These are phyloP conservation scores for Ustilago shanxiensis DNA, from an alignment of 1,284 basidiomycete genomes.

Conservation along the genomic window DNA sequence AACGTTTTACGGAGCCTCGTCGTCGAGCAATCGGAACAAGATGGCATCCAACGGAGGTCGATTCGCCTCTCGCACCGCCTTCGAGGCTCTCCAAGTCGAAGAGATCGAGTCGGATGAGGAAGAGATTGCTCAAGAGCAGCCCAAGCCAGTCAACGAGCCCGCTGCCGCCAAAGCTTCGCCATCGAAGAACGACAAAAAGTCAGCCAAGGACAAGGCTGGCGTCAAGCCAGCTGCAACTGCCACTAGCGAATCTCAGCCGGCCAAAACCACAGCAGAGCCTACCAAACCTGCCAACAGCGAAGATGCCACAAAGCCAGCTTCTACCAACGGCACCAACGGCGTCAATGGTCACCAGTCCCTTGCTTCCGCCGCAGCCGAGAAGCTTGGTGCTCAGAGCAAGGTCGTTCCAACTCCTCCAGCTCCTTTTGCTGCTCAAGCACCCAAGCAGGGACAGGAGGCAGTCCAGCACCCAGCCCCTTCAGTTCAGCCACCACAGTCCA, in stretches of 20 bases:
- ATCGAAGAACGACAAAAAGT: slow-evolving; percentile 29
- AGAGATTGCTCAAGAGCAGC: slow-evolving; percentile 24
- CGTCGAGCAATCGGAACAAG: slow-evolving; percentile 1
- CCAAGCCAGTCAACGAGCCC: slow-evolving; percentile 8
- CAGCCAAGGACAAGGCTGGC: slow-evolving; percentile 24
- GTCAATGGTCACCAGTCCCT: slow-evolving; percentile 18
- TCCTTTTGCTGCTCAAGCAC: slow-evolving; percentile 32
- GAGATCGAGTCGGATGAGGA: slow-evolving; percentile 54
- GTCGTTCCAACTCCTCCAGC: slow-evolving; percentile 33
- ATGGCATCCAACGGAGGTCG: slow-evolving; percentile 49
- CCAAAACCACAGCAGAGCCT: slow-evolving; percentile 1
- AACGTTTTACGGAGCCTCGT: not conserved
- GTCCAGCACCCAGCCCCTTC: slow-evolving; percentile 5
- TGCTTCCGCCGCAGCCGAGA: slow-evolving; percentile 14
- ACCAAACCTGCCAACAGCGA: slow-evolving; percentile 4
- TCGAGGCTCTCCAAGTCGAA: slow-evolving; percentile 54
- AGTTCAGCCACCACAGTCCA: not conserved
- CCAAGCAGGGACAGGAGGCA: slow-evolving; percentile 24
- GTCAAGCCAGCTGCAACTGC: slow-evolving; percentile 1
- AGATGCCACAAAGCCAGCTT: slow-evolving; percentile 6
- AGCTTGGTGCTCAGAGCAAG: slow-evolving; percentile 31
- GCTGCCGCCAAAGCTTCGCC: slow-evolving; percentile 17
- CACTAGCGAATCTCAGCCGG: not conserved
- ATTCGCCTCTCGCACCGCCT: slow-evolving; percentile 54
- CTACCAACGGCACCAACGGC: slow-evolving; percentile 6